phyloP scores from a whole-genome alignment of 441 rosid genomes.

The Viola pubescens region DNA sequence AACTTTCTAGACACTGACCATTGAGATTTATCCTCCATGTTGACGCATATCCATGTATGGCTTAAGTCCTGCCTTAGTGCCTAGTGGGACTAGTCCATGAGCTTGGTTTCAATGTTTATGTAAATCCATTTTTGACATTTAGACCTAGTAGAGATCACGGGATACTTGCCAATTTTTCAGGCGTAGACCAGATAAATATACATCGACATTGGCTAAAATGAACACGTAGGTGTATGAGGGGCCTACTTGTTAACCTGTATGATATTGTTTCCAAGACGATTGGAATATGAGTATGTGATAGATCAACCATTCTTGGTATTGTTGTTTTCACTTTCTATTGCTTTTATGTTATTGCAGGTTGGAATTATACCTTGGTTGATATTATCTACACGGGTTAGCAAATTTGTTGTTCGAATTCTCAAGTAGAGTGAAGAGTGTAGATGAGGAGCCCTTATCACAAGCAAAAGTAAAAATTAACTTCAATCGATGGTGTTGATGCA shows the following conservation, averaged over 20 bases:
- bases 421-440: conserved; percentile 17
- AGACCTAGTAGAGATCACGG: background rate
- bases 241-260: background rate
- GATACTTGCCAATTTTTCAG: background rate
- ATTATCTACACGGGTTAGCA: conserved; percentile 70
- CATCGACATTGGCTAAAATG: background rate
- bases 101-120: too few species aligned
- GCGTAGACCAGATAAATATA: background rate
- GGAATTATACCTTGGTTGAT: conserved; percentile 85
- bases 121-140: background rate
- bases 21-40: too few species aligned
- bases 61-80: too few species aligned
- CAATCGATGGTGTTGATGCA: background rate
- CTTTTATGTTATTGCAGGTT: conserved; percentile 41
- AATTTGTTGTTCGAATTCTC: conserved; percentile 37
- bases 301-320: background rate
- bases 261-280: background rate
- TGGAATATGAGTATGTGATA: background rate
- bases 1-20: too few species aligned
- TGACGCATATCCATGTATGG: too few species aligned
- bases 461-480: background rate
- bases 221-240: background rate
- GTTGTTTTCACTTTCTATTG: background rate
- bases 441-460: background rate
- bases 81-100: too few species aligned